Evolutionary conservation across 345 rosid species (phyloP).

Genomic region (Zanthoxylum bungeanum): DNA sequence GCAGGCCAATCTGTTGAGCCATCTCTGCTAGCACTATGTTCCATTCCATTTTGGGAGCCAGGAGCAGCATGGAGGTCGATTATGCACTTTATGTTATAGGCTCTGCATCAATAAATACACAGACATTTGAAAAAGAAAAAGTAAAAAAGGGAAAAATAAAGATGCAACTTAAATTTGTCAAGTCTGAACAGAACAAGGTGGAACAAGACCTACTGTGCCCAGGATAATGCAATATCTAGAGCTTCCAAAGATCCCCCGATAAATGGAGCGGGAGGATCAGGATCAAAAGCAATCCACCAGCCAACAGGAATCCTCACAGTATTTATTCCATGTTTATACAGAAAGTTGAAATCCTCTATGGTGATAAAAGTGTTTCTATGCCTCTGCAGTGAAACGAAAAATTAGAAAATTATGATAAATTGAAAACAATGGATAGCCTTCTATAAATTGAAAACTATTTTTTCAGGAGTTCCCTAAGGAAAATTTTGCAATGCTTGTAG

Average conservation of each 20-base stretch:
- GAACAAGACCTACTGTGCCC: slow-evolving; percentile 59
- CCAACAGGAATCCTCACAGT: slow-evolving; percentile 74
- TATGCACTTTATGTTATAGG: slow-evolving; percentile 61
- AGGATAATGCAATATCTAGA: slow-evolving; percentile 67
- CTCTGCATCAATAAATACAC: slow-evolving; percentile 42
- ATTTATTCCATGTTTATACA: slow-evolving; percentile 59
- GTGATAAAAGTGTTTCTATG: slow-evolving; percentile 61
- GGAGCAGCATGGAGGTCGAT: slow-evolving; percentile 86
- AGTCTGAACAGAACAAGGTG: slow-evolving; percentile 5
- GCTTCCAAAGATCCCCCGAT: slow-evolving; percentile 63
- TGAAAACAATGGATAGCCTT: background rate
- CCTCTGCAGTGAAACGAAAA: slow-evolving; percentile 36
- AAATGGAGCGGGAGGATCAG: slow-evolving; percentile 68
- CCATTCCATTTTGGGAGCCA: slow-evolving; percentile 82
- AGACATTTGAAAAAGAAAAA: background rate
- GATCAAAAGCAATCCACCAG: slow-evolving; percentile 84
- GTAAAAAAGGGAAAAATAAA: background rate
- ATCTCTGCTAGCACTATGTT: slow-evolving; percentile 75
- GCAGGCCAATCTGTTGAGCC: slow-evolving; percentile 59
- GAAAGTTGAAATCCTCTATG: slow-evolving; percentile 55
- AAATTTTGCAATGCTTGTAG: background rate
- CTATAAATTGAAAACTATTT: background rate
- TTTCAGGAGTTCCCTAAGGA: background rate
- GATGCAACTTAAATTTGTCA: background rate
- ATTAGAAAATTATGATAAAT: background rate